These are phyloP conservation scores for Micromonas commoda DNA, from an alignment of 139 green algal genomes.

Conservation along the genomic window DNA sequence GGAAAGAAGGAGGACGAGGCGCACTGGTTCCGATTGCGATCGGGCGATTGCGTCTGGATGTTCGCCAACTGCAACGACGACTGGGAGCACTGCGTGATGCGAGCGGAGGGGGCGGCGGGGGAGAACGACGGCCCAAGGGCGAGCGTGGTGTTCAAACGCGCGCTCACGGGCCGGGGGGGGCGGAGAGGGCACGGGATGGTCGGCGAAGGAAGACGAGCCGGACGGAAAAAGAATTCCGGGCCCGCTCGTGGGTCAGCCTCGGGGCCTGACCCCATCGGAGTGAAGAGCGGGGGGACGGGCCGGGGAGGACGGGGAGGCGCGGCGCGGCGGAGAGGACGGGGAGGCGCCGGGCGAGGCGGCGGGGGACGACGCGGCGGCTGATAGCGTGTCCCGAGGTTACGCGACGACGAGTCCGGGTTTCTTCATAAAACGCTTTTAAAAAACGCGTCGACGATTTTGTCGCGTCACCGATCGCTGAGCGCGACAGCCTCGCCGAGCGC, in stretches of 20 bases:
- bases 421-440: too few relatives aligned
- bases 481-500: neutral
- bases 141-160: slow-evolving; percentile 19
- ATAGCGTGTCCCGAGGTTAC: too few relatives aligned
- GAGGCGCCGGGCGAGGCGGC: neutral
- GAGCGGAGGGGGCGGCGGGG: neutral
- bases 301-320: neutral
- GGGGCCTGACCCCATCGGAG: too few relatives aligned
- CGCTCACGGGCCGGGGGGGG: neutral
- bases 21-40: neutral
- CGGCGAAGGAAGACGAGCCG: neutral
- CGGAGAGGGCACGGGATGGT: neutral
- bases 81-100: slow-evolving; percentile 28
- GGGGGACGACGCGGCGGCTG: neutral
- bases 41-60: slow-evolving; percentile 34
- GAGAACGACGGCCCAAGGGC: neutral
- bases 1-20: neutral
- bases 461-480: neutral
- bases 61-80: slow-evolving; percentile 24
- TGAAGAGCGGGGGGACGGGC: neutral
- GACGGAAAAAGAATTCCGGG: neutral
- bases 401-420: too few relatives aligned
- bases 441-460: neutral
- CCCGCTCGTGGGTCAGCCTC: too few relatives aligned
- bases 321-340: neutral